These are phyloP conservation scores for Calocera cornea DNA, from an alignment of 768 basidiomycete species.

Conservation along the genomic window DNA sequence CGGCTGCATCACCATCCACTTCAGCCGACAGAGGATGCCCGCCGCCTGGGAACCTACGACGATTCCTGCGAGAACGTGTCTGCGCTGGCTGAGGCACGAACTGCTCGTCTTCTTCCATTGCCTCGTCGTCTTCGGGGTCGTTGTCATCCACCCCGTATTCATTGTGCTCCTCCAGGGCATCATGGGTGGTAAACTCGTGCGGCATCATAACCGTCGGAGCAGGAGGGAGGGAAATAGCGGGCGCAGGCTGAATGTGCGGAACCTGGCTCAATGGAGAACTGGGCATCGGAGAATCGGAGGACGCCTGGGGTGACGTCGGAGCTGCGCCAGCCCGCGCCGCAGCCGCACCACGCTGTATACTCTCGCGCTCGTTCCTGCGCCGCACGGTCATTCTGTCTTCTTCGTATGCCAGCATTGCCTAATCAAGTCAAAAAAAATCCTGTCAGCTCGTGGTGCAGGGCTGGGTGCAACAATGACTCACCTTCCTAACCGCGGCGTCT, in stretches of 20 bases:
- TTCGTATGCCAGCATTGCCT: slow-evolving; percentile 69
- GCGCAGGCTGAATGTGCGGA: neutral
- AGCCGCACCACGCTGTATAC: neutral
- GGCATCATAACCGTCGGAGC: neutral
- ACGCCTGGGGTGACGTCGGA: neutral
- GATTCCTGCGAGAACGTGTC: neutral
- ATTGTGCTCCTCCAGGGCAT: neutral
- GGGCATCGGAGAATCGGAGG: neutral
- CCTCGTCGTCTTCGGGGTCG: neutral
- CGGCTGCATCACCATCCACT: neutral
- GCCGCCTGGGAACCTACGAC: neutral
- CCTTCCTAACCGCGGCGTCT: slow-evolving; percentile 44
- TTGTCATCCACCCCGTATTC: slow-evolving; percentile 11
- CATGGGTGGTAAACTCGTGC: neutral
- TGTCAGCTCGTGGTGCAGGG: neutral
- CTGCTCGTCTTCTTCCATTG: neutral
- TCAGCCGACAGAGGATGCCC: neutral
- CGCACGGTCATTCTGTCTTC: slow-evolving; percentile 47
- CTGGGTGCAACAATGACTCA: slow-evolving; percentile 15
- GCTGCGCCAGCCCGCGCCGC: slow-evolving; percentile 27
- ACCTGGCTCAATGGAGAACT: neutral
- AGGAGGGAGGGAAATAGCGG: neutral
- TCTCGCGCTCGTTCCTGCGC: neutral
- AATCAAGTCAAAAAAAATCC: neutral
- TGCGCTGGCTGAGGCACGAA: neutral